These are phyloP conservation scores for Blumeriella jaapii DNA, from an alignment of 2,329 filamentous ascomycete species.

Conservation along the genomic window DNA sequence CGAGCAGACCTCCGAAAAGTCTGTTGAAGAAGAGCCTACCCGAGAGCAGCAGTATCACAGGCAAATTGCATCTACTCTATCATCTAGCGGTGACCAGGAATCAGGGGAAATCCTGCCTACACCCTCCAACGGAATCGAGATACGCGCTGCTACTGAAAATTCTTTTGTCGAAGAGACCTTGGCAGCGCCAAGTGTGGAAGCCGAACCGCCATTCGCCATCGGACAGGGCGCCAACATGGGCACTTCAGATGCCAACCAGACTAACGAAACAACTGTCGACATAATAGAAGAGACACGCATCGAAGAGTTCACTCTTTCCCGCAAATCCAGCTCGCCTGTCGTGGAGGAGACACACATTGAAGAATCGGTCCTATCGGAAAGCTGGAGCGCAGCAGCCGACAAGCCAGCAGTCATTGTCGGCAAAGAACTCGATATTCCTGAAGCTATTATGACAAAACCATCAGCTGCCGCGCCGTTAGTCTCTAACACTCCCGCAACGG, in stretches of 20 bases:
- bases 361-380: not conserved
- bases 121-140: not conserved
- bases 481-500: conserved; percentile 1
- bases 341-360: not conserved
- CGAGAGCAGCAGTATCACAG: too few species aligned
- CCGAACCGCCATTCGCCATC: not conserved
- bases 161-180: not conserved
- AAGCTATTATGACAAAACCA: not conserved
- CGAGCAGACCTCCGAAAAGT: too few species aligned
- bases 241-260: conserved; percentile 3
- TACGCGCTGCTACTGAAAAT: too few species aligned
- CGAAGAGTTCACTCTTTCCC: conserved; percentile 4
- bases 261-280: conserved; percentile 9
- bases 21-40: too few species aligned
- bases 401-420: too few species aligned
- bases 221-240: conserved; percentile 2
- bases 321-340: not conserved
- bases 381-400: too few species aligned
- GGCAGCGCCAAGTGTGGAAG: not conserved
- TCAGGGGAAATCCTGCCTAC: not conserved
- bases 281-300: conserved; percentile 8
- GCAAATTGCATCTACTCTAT: too few species aligned
- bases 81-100: not conserved
- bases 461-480: not conserved
- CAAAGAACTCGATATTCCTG: too few species aligned